Base-by-base conservation (phyloP, 2,329 filamentous ascomycete species). In the Epichloe typhina region DNA sequence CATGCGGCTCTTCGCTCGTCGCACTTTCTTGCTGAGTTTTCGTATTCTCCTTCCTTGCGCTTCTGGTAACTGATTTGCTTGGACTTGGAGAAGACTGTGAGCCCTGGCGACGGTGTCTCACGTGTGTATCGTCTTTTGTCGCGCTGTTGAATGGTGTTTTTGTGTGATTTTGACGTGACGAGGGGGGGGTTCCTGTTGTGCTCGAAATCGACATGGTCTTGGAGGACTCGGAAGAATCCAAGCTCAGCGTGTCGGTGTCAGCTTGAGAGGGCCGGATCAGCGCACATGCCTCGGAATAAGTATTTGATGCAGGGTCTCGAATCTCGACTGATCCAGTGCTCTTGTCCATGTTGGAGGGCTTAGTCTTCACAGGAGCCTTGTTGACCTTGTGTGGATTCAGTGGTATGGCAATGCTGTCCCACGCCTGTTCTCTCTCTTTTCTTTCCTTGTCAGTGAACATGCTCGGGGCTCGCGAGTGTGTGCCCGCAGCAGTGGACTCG, bases 341-440 rank as follows among this genome's bases (percentile, higher is more conserved):
- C 17, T 50, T 36, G 26, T 7, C 33, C 13, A 31, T n/a, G 17
- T 7, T 5, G n/a, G 19, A 21, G 5, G 38, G 12, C 31, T 47
- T 39, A 13, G 9, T 15, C n/a, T 45, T 50, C 8, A 23, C 17
- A 36, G 44, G 39, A n/a, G 46, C 44, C 23, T 40, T 50, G n/a
- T 44, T 49, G 9, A 12, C 21, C 50, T 53, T 54, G 39, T 49
- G 57, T 47, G 55, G 61, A 51, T 58, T 54, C 50, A 64, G 52
- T 43, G 66, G 65, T 62, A 66, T 61, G 39, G 61, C 53, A 54
- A 67, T 67, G 51, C 58, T 65, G 58, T 64, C 57, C 63, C 62
- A 66, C 48, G 58, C 59, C 58, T 59, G 56, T 53, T 56, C 61
- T 50, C 65, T 61, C 39, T 55, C 57, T 54, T 60, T 59, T 36